Evolutionary conservation across 495 filamentous ascomycete species (phyloP).

Genomic region (Annulohypoxylon stygium): DNA sequence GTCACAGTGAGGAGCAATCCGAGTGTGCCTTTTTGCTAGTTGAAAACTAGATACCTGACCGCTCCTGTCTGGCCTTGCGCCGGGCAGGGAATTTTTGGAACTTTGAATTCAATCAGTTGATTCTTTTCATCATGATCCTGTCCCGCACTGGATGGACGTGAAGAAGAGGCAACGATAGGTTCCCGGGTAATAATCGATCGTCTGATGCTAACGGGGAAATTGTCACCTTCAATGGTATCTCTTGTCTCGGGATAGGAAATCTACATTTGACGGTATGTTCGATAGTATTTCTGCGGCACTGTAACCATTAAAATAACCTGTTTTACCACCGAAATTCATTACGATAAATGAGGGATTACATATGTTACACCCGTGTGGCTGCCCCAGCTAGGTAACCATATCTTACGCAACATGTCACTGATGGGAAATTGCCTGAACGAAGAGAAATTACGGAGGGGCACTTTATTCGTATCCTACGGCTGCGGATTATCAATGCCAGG

Average conservation of each 20-base stretch:
- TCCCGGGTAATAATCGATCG: not conserved
- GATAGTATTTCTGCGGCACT: too few relatives aligned
- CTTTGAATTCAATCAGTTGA: not conserved
- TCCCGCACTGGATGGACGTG: constrained; percentile 32
- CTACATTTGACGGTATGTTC: too few relatives aligned
- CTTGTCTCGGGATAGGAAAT: not conserved
- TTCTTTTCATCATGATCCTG: constrained; percentile 28
- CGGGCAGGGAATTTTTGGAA: constrained; percentile 60
- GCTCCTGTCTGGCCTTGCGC: constrained; percentile 53
- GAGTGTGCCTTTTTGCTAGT: constrained; percentile 69
- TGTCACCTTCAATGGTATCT: not conserved
- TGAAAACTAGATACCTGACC: constrained; percentile 66
- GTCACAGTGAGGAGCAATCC: constrained; percentile 68
- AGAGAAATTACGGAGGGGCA: constrained; percentile 11
- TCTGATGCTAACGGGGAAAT: not conserved
- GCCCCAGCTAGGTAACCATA: too few relatives aligned
- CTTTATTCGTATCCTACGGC: constrained; percentile 33
- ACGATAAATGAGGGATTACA: too few relatives aligned
- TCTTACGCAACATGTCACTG: not conserved
- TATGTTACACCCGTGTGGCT: too few relatives aligned
- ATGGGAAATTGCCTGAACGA: not conserved
- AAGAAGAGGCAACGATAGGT: constrained; percentile 18
- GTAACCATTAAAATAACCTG: too few relatives aligned
- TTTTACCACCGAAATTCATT: too few relatives aligned
- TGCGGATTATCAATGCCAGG: constrained; percentile 25